Evolutionary conservation across 2,329 filamentous ascomycete species (phyloP), one percentile per base, ranked within the genome.

Genomic region (Dendryphion nanum): DNA sequence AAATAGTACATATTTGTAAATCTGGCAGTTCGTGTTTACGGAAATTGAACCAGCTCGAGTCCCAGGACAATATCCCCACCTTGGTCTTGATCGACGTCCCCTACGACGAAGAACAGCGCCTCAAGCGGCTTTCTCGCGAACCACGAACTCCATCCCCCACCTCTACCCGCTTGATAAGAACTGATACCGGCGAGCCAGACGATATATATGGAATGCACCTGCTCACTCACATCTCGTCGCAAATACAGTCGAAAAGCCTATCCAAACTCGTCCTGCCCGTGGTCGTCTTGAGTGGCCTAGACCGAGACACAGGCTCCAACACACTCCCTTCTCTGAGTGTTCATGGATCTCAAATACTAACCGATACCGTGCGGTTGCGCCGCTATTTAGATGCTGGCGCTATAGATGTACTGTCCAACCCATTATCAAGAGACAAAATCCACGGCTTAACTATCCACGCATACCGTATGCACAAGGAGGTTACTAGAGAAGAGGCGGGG

Each of bases 321-420:
- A 45, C 55, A 16, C 42, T 63, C 3, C 57, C 61, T 15, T 62
- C 63, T 6, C 60, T 62, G 4, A 58, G 53, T 30, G 48, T 63
- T 0, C 55, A 60, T 30, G 57, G 61, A 18, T 56, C 61, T 32
- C 61, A 61, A 36, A 58, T 71, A 29, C 59, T 69, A 15, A 63
- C 70, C 6, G 73, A 80, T 42, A 71, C 73, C 10, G 68, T 72
- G 30, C 68, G 76, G 35, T 74, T 90, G 43, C 78, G 83, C 50
- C 81, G 76, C 53, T 95, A 89, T 58, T 70, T 97, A 17, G 89
- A 95, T 57, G 81, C 86, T 4, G 93, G 93, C 23, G 91, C 91
- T 8, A 76, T 86, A 19, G 91, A 97, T 65, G 87, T 95, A 33
- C 75, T 96, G 47, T 80, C 83, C 18, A 89, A 85, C 54, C 91